Percentiles rank a stretch among this genome's conserved stretches.
Conservation (phyloP, 2,329 filamentous ascomycete species). For the Pseudogymnoascus sp. region DNA sequence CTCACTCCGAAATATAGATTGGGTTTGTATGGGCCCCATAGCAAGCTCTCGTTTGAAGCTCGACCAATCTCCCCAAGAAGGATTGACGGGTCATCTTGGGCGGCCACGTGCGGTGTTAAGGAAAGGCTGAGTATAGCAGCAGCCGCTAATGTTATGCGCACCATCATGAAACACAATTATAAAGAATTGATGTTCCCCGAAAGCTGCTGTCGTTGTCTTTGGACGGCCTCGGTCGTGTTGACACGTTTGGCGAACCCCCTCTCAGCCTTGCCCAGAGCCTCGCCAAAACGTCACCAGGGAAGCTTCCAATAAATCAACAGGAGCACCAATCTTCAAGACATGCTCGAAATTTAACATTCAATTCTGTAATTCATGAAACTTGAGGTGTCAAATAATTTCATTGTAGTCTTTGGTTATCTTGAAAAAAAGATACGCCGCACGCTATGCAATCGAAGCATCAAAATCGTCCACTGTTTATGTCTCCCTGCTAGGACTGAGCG, state of each 20-base stretch:
- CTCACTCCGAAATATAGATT: conserved; percentile 91
- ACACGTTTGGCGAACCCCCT: not conserved
- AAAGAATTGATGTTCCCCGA: conserved; percentile 2
- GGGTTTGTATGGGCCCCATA: conserved; percentile 93
- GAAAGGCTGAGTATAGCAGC: not conserved
- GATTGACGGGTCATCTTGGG: conserved; percentile 22
- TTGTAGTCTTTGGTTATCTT: not conserved
- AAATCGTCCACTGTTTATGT: not conserved
- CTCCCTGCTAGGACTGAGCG: conserved; percentile 49
- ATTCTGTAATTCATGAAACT: not conserved
- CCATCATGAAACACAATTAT: conserved; percentile 7
- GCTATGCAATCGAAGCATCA: not conserved
- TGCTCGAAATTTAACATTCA: not conserved
- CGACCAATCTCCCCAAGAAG: conserved; percentile 29
- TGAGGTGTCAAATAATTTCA: not conserved
- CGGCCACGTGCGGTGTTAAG: conserved; percentile 8
- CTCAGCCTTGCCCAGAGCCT: conserved; percentile 1
- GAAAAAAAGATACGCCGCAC: not conserved
- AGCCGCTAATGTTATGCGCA: conserved; percentile 5
- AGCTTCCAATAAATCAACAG: not conserved
- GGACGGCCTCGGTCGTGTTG: not conserved
- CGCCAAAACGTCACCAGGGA: not conserved
- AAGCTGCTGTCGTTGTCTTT: not conserved
- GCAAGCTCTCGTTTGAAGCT: conserved; percentile 66
- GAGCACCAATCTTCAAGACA: not conserved